Base-by-base conservation (phyloP, 2,329 filamentous ascomycete species). In the Colletotrichum sp. region DNA sequence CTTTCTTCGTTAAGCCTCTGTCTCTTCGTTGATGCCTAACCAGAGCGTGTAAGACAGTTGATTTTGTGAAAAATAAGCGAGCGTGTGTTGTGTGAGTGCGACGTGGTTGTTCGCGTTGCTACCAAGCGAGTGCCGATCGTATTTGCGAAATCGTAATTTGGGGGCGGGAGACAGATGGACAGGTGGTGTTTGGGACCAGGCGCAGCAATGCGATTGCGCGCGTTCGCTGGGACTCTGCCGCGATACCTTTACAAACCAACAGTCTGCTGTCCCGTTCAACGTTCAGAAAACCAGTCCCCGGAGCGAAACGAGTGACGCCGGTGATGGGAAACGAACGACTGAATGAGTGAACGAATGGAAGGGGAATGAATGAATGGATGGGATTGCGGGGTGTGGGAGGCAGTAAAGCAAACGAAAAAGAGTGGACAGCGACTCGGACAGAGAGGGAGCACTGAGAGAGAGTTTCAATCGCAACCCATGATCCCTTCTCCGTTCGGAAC, bases 401-500 rank as follows among this genome's bases (percentile, higher is more conserved):
- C 59, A 26, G 44, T 15, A 49, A 49, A 28, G n/a, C 44, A 52
- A 34, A 49, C n/a, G 18, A 69, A 65, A 69, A 72, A 68, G 60
- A 69, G 70, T 69, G 73, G 73, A 62, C 70, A 57, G 34, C n/a
- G 72, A 60, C 15, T 30, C 49, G 32, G 62, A 52, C 44, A 52
- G 70, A 52, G 26, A 26, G 30, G 34, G 30, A 26, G 44, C 16
- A 49, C 32, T n/a, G n/a, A 39, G 36, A 28, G 65, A 63, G 60
- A 69, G 73, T 69, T 44, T 72, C 72, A 73, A 76, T 57, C 69
- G 69, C 62, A 65, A 62, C 70, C 68, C 70, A 76, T 76, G 64
- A 69, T 76, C 69, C 70, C 39, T 69, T 69, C 64, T 67, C 39
- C 28, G 34, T 67, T 55, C 39, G 64, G 39, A 52, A 55, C 44